Base-by-base conservation (phyloP, 2,329 filamentous ascomycete species). In the Trichoderma breve region DNA sequence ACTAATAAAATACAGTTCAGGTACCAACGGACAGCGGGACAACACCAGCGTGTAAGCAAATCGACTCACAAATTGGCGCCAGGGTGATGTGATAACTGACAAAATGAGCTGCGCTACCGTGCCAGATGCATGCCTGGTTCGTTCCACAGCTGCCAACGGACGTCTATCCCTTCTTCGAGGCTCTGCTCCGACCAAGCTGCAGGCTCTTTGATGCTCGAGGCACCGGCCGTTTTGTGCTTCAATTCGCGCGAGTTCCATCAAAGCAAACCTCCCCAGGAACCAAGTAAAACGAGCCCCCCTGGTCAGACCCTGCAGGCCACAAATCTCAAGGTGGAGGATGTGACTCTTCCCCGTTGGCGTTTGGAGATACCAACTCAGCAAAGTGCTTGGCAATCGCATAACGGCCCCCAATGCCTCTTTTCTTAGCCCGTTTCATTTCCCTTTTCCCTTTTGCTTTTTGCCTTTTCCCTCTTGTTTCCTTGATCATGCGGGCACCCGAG, bases 1-100 rank as follows among this genome's bases (percentile, higher is more conserved):
- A 24, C 47, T 53, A 53, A 53, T 24, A 24, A 53, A 53, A 7
- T 53, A 53, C 47, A 53, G 47, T 24, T 53, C 47, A 53, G 47
- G 47, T 53, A 53, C 47, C 65, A 55, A 30, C 64, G 51, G 30
- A 21, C 64, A 57, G 21, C 47, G 18, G n/a, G 21, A 26, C 64
- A 55, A n/a, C 18, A 18, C 30, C 47, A 51, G n/a, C 47, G 32
- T 51, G 9, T 58, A 47, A 47, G 39, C 24, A 51, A 64, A 47
- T 15, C 64, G 28, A 34, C 55, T 26, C 60, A 15, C 55, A 69
- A 53, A 61, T 11, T 34, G n/a, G 14, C 32, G 18, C 55, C 39
- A 62, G 66, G 66, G 30, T 51, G 47, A 62, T 70, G 57, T 62
- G 66, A 70, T 21, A 62, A 62, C 57, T 70, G 55, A 70, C 57